Percentiles rank a stretch among this genome's conserved stretches.
phyloP scores from a whole-genome alignment of 257 asterid species.

The Marsdenia floribunda region DNA sequence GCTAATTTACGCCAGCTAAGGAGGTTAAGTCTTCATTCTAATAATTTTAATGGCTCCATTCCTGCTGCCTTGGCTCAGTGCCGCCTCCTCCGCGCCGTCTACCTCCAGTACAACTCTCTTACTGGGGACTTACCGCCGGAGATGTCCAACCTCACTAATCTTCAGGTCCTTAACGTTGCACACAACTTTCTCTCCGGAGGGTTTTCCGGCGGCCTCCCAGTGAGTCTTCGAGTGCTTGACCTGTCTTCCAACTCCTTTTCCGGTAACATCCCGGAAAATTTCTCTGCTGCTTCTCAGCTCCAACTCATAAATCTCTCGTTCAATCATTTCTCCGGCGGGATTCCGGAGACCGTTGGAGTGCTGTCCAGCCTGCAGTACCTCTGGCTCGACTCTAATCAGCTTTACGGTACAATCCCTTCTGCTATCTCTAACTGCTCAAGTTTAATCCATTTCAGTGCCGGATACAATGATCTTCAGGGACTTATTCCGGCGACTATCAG shows the following conservation, averaged over 20 bases:
- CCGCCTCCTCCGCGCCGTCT: conserved; percentile 55
- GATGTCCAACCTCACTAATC: conserved; percentile 46
- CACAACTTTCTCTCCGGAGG: conserved; percentile 50
- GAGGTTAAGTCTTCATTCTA: conserved; percentile 63
- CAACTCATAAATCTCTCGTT: conserved; percentile 54
- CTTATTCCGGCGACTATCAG: conserved; percentile 66
- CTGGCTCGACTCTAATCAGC: conserved; percentile 55
- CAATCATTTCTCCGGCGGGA: conserved; percentile 54
- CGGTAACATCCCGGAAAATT: conserved; percentile 47
- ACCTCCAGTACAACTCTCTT: conserved; percentile 60
- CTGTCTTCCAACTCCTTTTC: conserved; percentile 55
- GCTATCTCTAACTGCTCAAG: conserved; percentile 70
- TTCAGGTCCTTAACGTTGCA: conserved; percentile 52
- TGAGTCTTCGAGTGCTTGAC: conserved; percentile 44
- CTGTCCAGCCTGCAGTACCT: conserved; percentile 45
- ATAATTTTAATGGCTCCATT: conserved; percentile 53
- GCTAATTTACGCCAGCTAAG: conserved; percentile 46
- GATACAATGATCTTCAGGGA: conserved; percentile 54
- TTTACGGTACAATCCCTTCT: conserved; percentile 69
- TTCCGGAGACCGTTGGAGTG: conserved; percentile 54
- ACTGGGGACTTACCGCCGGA: conserved; percentile 48
- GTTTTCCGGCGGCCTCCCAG: conserved; percentile 29
- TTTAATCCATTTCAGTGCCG: conserved; percentile 63
- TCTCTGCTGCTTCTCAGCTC: conserved; percentile 45
- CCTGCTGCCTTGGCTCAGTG: conserved; percentile 48